A percentile compares a stretch with the other conserved stretches of the same genome.
phyloP scores from a whole-genome alignment of 192 early-diverging fungal species.

The Umbelopsis sp. region DNA sequence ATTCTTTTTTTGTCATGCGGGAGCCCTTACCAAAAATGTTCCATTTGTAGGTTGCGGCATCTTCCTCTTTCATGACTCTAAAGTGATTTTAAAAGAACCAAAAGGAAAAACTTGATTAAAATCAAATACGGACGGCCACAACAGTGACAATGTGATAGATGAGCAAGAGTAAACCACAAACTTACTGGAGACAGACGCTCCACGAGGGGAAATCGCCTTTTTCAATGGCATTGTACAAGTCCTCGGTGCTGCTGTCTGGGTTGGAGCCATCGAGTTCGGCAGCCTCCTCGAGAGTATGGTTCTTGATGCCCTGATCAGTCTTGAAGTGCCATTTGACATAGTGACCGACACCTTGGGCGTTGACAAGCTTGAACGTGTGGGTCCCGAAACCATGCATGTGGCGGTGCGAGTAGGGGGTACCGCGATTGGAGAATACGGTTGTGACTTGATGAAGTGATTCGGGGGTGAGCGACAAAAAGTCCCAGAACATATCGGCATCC shows the following conservation, averaged over 20 bases:
- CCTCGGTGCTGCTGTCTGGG: slow-evolving; percentile 74
- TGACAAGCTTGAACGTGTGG: slow-evolving; percentile 77
- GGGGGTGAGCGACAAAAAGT: slow-evolving; percentile 76
- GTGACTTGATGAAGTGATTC: slow-evolving; percentile 82
- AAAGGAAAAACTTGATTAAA: background rate
- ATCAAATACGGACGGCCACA: slow-evolving; percentile 2
- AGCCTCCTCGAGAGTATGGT: slow-evolving; percentile 64
- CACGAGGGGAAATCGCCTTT: slow-evolving; percentile 71
- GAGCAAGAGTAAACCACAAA: slow-evolving; percentile 9
- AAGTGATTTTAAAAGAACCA: background rate
- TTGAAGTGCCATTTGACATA: slow-evolving; percentile 91
- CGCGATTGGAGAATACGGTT: slow-evolving; percentile 81
- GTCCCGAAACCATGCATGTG: slow-evolving; percentile 84
- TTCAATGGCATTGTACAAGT: slow-evolving; percentile 75
- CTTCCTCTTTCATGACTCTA: slow-evolving; percentile 64
- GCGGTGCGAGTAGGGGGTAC: slow-evolving; percentile 75
- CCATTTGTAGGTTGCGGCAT: slow-evolving; percentile 71
- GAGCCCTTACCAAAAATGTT: slow-evolving; percentile 50
- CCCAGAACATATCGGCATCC: slow-evolving; percentile 75
- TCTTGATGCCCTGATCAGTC: slow-evolving; percentile 79
- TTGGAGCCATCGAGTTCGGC: slow-evolving; percentile 54
- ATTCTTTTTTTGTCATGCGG: background rate
- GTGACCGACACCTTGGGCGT: slow-evolving; percentile 60
- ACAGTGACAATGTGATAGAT: slow-evolving; percentile 5
- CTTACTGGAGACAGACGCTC: slow-evolving; percentile 67